Evolutionary conservation across 2,329 filamentous ascomycete species (phyloP).

Genomic region (Scorias spongiosa): DNA sequence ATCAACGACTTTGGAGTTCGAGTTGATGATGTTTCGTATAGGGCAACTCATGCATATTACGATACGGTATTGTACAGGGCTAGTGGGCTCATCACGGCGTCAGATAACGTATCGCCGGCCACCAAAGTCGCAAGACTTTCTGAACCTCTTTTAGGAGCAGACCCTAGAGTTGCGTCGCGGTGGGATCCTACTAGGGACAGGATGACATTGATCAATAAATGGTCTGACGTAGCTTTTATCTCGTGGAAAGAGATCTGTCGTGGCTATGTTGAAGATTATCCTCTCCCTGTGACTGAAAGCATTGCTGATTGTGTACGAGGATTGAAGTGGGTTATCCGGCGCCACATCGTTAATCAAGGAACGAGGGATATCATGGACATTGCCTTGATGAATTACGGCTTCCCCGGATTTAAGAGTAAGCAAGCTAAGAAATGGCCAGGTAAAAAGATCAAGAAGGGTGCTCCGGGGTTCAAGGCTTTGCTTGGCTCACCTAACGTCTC

Average conservation of each 20-base stretch:
- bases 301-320: background rate
- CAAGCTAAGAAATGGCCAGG: background rate
- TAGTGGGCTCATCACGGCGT: background rate
- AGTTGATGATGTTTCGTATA: background rate
- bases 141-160: too few species aligned
- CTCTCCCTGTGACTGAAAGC: background rate
- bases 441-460: background rate
- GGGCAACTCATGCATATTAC: background rate
- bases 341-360: background rate
- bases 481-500: background rate
- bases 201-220: background rate
- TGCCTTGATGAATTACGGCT: background rate
- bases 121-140: background rate
- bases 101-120: background rate
- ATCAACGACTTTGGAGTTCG: background rate
- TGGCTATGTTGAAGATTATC: background rate
- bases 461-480: background rate
- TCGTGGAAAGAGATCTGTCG: background rate
- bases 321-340: background rate
- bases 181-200: background rate
- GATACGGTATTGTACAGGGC: background rate
- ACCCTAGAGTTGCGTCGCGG: too few species aligned
- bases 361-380: background rate
- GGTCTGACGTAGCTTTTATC: background rate
- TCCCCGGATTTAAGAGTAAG: background rate